Evolutionary conservation across 108 stramenopile genomes (phyloP), one percentile per base, ranked within the genome.

Genomic region (Nannochloropsis oceanica): DNA sequence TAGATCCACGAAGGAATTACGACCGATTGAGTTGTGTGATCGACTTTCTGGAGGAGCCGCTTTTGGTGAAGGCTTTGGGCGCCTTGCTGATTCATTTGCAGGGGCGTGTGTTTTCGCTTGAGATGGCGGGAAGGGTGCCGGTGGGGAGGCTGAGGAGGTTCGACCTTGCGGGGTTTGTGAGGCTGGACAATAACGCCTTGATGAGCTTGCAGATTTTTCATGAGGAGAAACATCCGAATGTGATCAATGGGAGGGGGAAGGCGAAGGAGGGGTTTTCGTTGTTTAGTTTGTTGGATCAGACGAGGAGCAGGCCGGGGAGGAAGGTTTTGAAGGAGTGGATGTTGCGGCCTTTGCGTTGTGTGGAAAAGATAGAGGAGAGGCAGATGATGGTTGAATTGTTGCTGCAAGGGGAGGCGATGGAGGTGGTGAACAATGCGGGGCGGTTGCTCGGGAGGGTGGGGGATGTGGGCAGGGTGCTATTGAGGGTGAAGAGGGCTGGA

Each of bases 221-320:
- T 79, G 86, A 86, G 82, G 82, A 44, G 18, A 46, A 44, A 0
- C 82, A 89, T 43, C 82, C 85, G 43, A 89, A 82, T 43, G 34
- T 43, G 81, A 24, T 83, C 13, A 42, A 79, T 27, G 87, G 89
- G 1, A 82, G 81, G 79, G 90, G 90, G 20, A 92, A 91, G 27
- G 87, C 93, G 79, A 98, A 98, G 84, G 96, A 98, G 90, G 96
- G 97, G 0, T 97, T 94, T 81, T 95, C 94, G 79, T 85, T 98
- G 44, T 97, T 93, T 86, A 93, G 94, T 8, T 87, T 98, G 43
- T 86, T 98, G 79, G 95, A 98, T 85, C 88, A 95, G 34, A 95
- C 95, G 26, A 92, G 88, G 46, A 91, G 93, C 85, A 93, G 94
- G 81, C 90, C 93, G 0, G 97, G 97, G 0, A 92, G 92, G 34